Conservation (phyloP, 1,139 yeast genomes). For the Scheffersomyces cryptocercus region DNA sequence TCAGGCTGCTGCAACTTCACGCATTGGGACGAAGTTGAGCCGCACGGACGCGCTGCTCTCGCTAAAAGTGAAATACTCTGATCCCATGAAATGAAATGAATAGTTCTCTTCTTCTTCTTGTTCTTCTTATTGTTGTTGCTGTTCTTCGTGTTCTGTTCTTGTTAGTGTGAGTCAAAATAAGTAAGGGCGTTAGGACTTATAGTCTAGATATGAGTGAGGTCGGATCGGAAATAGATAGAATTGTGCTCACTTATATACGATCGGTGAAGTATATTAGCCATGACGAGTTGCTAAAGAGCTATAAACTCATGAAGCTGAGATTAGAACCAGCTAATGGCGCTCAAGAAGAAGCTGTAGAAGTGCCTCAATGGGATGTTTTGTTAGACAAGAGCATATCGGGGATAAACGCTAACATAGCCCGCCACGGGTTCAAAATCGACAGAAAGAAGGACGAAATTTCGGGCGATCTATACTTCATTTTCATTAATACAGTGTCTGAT, state of each 20-base stretch:
- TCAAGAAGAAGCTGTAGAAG: conserved; percentile 4
- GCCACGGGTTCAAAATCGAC: conserved; percentile 48
- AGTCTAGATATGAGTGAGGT: neutral
- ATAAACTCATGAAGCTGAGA: conserved; percentile 3
- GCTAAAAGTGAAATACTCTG: too few relatives aligned
- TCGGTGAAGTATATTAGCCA: conserved; percentile 22
- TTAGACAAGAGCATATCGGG: conserved; percentile 31
- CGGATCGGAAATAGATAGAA: conserved; percentile 35
- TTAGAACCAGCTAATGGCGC: conserved; percentile 6
- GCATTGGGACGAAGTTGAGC: too few relatives aligned
- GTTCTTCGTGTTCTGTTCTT: too few relatives aligned
- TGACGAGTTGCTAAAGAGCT: conserved; percentile 11
- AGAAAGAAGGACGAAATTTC: conserved; percentile 37
- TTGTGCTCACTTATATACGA: conserved; percentile 47
- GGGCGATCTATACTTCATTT: conserved; percentile 36
- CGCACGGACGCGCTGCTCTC: too few relatives aligned
- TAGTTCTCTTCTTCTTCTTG: neutral
- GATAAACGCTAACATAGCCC: conserved; percentile 40
- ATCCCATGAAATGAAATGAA: neutral
- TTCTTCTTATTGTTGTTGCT: too few relatives aligned
- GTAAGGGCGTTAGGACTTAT: neutral
- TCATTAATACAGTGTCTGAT: conserved; percentile 44
- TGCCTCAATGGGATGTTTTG: neutral
- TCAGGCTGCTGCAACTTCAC: too few relatives aligned
- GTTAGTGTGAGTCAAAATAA: too few relatives aligned